Base-by-base conservation (phyloP, 805 yeast species). In the Schizosaccharomyces cryophilus region DNA sequence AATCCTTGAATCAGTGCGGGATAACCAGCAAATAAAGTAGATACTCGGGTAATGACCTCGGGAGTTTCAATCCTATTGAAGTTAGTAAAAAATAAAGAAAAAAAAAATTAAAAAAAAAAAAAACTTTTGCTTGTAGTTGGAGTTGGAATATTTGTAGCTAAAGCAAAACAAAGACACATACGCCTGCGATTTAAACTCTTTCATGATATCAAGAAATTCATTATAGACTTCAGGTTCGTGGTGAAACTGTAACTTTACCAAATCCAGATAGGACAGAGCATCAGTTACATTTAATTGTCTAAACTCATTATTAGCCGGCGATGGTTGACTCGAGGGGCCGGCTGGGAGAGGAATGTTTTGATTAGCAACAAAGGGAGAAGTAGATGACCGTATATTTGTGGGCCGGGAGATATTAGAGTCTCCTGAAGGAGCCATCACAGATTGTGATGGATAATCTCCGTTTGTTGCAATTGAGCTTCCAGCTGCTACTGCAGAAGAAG, bases 171-270 rank as follows among this genome's bases (percentile, higher is more conserved):
- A n/a, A 45, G 11, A 4, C 9, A 45, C 51, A 19, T 45, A 45
- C 56, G 56, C 56, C 35, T 63, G 65, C 17, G 65, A 63, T 75
- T 94, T 94, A 75, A 93, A 94, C 70, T 94, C 99, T 74, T 93
- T 93, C 99, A 93, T 93, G 65, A 93, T 90, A 70, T 94, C 99
- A 68, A 93, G 77, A 68, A 93, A 93, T 71, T 86, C 88, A 72
- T 93, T 94, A 75, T 93, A 93, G 54, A 93, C 95, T 67, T 89
- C 96, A 0, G 97, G 94, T 73, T 90, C 95, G 65, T 82, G 79
- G 71, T 80, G 84, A 72, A 93, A 93, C 70, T 89, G 97, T 59
- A 84, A 79, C 72, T 94, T 93, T 60, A 93, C 98, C 72, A 89
- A 95, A 70, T 94, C 98, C 66, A 93, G 78, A 69, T 94, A 93